Base-by-base conservation (phyloP, 768 basidiomycete species). In the Pulveroboletus sp. region DNA sequence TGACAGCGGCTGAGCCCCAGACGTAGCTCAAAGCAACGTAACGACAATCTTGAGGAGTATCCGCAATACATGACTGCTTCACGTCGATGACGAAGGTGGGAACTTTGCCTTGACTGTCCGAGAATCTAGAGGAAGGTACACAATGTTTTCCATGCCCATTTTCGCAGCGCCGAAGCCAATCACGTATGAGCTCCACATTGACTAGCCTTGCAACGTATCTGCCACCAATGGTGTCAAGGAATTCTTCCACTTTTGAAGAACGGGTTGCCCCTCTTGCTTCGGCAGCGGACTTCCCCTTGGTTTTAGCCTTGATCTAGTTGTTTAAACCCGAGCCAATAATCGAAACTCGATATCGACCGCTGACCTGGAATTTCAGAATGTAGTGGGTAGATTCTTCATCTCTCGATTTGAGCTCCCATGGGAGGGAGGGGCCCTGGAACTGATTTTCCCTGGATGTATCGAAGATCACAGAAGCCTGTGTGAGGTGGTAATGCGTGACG, bases 11-110 rank as follows among this genome's bases (percentile, higher is more conserved):
- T 11, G 9, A 41, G 11, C 62, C 62, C 61, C 53, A 62, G 17
- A 59, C 47, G 31, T 64, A 64, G 44, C 61, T 62, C 14, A 64
- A 42, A 30, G 63, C 38, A 22, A 58, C 20, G n/a, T 65, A 63
- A 19, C 63, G 63, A 29, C 51, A 65, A 12, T 12, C 38, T 7
- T 47, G 29, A 6, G 60, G 61, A n/a, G 53, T 50, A 2, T 55
- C 45, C 39, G 55, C 56, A 11, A 61, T 34, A 41, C 59, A 62
- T 3, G 43, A 61, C 16, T 50, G 32, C n/a, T 30, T 30, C 11
- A 49, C 59, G 27, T 29, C 59, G 6, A 60, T 5, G 12, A 61
- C 47, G n/a, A 61, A 51, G 6, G 51, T 32, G 3, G 59, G 56
- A 5, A 29, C 41, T 29, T 17, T 39, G 16, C 44, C 24, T 37